Evolutionary conservation across 306 rosid genomes (phyloP).

Genomic region (Dalbergia cultrata): DNA sequence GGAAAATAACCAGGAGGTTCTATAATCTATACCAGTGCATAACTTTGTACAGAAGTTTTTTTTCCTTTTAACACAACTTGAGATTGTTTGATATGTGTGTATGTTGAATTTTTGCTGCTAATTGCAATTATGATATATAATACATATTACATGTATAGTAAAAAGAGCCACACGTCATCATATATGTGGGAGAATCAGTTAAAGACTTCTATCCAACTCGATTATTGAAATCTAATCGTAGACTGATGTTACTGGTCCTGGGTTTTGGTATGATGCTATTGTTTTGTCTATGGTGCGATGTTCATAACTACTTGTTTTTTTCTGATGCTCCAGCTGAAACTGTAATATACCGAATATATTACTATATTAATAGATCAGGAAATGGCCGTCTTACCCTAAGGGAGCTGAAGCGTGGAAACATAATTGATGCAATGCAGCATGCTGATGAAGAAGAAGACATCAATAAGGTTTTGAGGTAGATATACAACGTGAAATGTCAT

Average conservation of each 20-base stretch:
- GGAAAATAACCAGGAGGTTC: not conserved
- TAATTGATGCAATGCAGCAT: conserved; percentile 99
- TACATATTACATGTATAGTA: not conserved
- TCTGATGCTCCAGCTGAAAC: conserved; percentile 95
- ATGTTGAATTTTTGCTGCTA: conserved; percentile 5
- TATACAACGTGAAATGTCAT: conserved; percentile 24
- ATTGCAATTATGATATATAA: not conserved
- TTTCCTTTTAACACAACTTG: not conserved
- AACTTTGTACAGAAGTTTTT: not conserved
- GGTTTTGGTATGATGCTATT: conserved; percentile 34
- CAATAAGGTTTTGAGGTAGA: conserved; percentile 97
- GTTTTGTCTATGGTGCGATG: conserved; percentile 25
- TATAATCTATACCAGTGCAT: not conserved
- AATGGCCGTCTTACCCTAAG: conserved; percentile 89
- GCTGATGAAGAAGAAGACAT: conserved; percentile 99
- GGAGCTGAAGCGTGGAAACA: conserved; percentile 95
- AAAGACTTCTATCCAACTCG: conserved; percentile 18
- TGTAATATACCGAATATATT: conserved; percentile 96
- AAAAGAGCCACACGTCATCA: not conserved
- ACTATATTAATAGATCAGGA: conserved; percentile 93
- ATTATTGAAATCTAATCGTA: conserved; percentile 3
- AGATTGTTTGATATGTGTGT: not conserved
- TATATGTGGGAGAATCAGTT: conserved; percentile 25
- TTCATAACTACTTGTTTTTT: conserved; percentile 52
- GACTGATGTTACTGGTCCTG: conserved; percentile 27